Conservation (phyloP, 2,329 filamentous ascomycete species). For the Raffaelea ambrosiae region DNA sequence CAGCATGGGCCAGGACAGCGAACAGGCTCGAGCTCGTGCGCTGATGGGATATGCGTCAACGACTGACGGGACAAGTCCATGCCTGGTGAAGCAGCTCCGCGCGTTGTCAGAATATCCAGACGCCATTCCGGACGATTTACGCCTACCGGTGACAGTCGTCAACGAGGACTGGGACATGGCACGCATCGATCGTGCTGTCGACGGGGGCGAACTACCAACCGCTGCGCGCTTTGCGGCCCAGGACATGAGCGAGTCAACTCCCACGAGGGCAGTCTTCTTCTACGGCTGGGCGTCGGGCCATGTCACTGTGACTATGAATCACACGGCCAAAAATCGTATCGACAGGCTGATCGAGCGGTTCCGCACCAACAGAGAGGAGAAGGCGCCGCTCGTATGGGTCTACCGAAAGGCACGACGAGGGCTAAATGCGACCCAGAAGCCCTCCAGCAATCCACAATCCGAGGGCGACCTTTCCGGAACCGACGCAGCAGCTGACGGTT, state of each 20-base stretch:
- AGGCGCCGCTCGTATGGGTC: conserved; percentile 9
- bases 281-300: conserved; percentile 57
- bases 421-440: conserved; percentile 8
- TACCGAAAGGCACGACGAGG: conserved; percentile 10
- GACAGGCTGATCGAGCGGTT: conserved; percentile 9
- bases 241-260: conserved; percentile 24
- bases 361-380: conserved; percentile 7
- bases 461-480: too few relatives aligned
- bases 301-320: conserved; percentile 66
- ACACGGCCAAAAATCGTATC: conserved; percentile 57
- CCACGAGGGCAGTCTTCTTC: conserved; percentile 61
- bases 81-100: too few relatives aligned
- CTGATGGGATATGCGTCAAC: conserved; percentile 29
- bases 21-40: conserved; percentile 50
- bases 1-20: conserved; percentile 52
- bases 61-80: too few relatives aligned
- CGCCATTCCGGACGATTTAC: conserved; percentile 25
- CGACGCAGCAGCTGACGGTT: too few relatives aligned
- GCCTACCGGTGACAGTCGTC: conserved; percentile 51
- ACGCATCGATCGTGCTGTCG: conserved; percentile 28
- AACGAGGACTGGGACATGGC: conserved; percentile 33
- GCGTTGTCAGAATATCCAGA: conserved; percentile 25
- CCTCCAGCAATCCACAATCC: too few relatives aligned
- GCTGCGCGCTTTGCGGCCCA: conserved; percentile 28
- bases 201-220: conserved; percentile 35